Evolutionary conservation across 495 filamentous ascomycete species (phyloP).

Genomic region (Alectoria sarmentosa): DNA sequence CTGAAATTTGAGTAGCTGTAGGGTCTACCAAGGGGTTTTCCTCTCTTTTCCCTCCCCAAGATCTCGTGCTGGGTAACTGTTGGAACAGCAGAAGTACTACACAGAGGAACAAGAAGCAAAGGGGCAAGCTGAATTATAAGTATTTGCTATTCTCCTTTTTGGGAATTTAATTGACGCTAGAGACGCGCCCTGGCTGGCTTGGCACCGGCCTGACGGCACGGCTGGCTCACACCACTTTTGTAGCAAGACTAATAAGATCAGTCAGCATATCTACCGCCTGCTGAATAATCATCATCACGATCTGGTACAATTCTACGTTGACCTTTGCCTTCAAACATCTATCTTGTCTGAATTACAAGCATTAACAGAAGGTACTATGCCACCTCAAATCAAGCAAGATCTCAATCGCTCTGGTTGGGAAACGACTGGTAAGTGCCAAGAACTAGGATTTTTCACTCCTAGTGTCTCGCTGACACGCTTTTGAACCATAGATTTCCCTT

Average conservation of each 20-base stretch:
- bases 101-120: background rate
- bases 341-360: background rate
- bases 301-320: background rate
- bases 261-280: background rate
- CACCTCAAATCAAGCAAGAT: conserved; percentile 85
- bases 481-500: conserved; percentile 42
- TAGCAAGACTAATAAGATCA: background rate
- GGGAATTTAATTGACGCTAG: background rate
- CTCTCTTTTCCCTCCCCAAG: too few species aligned
- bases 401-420: conserved; percentile 96
- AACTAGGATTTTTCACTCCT: conserved; percentile 45
- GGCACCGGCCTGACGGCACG: background rate
- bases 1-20: background rate
- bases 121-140: background rate
- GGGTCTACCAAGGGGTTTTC: background rate
- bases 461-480: conserved; percentile 3
- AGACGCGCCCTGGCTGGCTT: background rate
- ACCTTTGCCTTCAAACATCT: background rate
- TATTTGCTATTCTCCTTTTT: background rate
- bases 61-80: background rate
- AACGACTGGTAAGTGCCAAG: conserved; percentile 65
- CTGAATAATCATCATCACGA: background rate
- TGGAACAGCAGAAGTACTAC: background rate
- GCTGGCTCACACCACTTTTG: conserved; percentile 6
- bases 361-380: conserved; percentile 36